These are phyloP conservation scores for Fusarium sp. DNA, from an alignment of 2,329 filamentous ascomycete species.

Conservation along the genomic window DNA sequence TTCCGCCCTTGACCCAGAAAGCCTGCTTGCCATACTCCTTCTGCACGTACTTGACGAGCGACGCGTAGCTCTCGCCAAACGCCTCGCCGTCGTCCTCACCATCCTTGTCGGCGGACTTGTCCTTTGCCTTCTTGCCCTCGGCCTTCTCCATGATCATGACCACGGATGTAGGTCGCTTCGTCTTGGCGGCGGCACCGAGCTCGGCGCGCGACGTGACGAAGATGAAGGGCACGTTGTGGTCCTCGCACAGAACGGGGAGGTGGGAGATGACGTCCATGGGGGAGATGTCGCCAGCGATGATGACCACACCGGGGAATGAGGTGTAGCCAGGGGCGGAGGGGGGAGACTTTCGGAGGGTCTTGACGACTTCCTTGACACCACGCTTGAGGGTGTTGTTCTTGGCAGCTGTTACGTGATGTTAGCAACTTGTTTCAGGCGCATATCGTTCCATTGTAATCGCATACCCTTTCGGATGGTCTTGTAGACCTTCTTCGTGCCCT, in stretches of 20 bases:
- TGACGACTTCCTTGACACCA: conserved; percentile 99
- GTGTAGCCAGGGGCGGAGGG: conserved; percentile 75
- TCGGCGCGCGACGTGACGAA: conserved; percentile 94
- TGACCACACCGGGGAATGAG: conserved; percentile 80
- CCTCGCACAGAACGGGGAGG: conserved; percentile 97
- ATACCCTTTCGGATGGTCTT: conserved; percentile 71
- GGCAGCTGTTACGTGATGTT: conserved; percentile 74
- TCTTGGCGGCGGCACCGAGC: conserved; percentile 92
- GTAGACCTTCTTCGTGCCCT: conserved; percentile 76
- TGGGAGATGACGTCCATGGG: conserved; percentile 99
- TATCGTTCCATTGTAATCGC: conserved; percentile 36
- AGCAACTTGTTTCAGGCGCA: conserved; percentile 16
- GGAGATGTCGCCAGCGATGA: conserved; percentile 97
- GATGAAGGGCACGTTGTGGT: conserved; percentile 97
- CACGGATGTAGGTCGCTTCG: conserved; percentile 96
- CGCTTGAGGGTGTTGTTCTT: conserved; percentile 97
- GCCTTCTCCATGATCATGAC: conserved; percentile 84
- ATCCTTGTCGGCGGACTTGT: conserved; percentile 62
- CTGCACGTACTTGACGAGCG: conserved; percentile 76
- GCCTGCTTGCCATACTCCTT: conserved; percentile 75
- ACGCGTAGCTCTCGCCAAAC: conserved; percentile 75
- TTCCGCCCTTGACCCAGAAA: conserved; percentile 63
- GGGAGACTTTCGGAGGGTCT: conserved; percentile 94
- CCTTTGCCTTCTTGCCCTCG: conserved; percentile 62
- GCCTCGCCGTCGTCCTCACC: conserved; percentile 70